These are phyloP conservation scores for Fraxinus pennsylvanica DNA, from an alignment of 257 asterid species.

Conservation along the genomic window DNA sequence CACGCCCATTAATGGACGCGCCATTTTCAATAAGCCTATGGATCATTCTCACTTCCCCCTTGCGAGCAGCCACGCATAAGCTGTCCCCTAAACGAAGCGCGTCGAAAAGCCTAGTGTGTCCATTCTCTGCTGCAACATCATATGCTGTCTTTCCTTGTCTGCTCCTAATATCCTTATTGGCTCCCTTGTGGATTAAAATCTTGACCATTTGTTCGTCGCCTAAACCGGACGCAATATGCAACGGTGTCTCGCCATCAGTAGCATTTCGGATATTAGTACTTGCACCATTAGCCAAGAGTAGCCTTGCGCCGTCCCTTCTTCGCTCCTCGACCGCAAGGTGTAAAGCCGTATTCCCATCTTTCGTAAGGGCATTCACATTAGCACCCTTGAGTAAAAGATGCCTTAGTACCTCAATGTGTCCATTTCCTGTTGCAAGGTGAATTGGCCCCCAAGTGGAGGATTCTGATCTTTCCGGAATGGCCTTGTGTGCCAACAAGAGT, in stretches of 20 bases:
- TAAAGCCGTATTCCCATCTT: conserved; percentile 61
- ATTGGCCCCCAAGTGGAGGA: conserved; percentile 63
- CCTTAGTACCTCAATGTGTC: conserved; percentile 60
- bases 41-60: conserved; percentile 67
- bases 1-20: conserved; percentile 63
- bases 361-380: conserved; percentile 47
- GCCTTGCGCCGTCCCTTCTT: conserved; percentile 56
- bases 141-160: conserved; percentile 56
- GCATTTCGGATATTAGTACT: conserved; percentile 34
- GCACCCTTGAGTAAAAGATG: conserved; percentile 67
- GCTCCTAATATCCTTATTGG: conserved; percentile 63
- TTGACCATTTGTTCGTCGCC: conserved; percentile 73
- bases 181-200: conserved; percentile 65
- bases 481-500: conserved; percentile 59
- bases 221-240: conserved; percentile 53
- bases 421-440: conserved; percentile 60
- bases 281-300: conserved; percentile 53
- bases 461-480: conserved; percentile 52
- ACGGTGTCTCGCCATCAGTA: conserved; percentile 56
- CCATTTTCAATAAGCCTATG: conserved; percentile 59
- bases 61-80: conserved; percentile 58
- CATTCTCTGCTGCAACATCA: conserved; percentile 76
- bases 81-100: conserved; percentile 63
- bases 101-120: conserved; percentile 62
- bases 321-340: conserved; percentile 74